These are phyloP conservation scores for Lophium mytilinum DNA, from an alignment of 495 filamentous ascomycete species.

Conservation along the genomic window DNA sequence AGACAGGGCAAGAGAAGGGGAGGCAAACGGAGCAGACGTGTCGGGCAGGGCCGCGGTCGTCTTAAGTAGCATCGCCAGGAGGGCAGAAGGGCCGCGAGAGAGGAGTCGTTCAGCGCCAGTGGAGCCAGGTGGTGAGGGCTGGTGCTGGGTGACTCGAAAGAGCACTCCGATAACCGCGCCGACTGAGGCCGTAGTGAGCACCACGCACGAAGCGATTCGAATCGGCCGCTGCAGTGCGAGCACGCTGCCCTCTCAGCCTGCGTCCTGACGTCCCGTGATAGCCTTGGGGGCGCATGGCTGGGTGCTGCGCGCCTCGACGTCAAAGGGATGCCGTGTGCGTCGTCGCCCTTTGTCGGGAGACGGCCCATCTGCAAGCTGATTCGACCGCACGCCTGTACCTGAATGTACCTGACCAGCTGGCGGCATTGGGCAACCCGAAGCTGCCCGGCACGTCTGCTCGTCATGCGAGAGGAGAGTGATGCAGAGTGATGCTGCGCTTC, in stretches of 20 bases:
- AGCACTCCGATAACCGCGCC: constrained; percentile 17
- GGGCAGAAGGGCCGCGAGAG: neutral
- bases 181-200: constrained; percentile 4
- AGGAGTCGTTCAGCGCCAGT: neutral
- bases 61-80: neutral
- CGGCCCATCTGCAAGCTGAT: neutral
- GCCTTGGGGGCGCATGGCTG: neutral
- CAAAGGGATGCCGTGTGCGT: neutral
- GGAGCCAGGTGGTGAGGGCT: constrained; percentile 7
- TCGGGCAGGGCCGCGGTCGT: too few species aligned
- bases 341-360: neutral
- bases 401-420: constrained; percentile 12
- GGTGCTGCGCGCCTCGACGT: neutral
- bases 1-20: neutral
- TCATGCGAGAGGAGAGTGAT: neutral
- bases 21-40: neutral
- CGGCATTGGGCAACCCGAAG: constrained; percentile 1
- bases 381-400: constrained; percentile 7
- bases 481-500: neutral
- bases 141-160: constrained; percentile 15
- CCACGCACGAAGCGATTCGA: neutral
- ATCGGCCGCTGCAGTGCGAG: neutral
- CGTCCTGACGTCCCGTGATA: neutral
- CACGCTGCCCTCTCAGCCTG: neutral
- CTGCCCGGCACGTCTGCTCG: neutral